Evolutionary conservation across 805 yeast genomes (phyloP), one percentile per base, ranked within the genome.

Genomic region (Wickerhamiella musiphila): DNA sequence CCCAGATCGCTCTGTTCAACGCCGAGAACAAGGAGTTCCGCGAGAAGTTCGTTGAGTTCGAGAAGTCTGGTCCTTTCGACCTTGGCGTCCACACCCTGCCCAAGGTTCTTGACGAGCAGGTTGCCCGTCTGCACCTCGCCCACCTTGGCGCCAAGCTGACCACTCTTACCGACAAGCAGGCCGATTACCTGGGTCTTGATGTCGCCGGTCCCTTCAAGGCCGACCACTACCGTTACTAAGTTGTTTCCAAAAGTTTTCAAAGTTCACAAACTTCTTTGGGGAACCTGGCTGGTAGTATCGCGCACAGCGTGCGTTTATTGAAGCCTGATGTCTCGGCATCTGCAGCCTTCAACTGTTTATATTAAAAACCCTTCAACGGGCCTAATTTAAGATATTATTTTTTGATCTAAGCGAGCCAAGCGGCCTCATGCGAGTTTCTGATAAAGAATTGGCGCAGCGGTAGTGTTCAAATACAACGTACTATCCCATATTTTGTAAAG

Each of bases 61-160:
- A 79, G 58, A 79, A 78, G 69, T 70, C 90, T 47, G 94, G 92
- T 57, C 77, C 84, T 53, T 90, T 83, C 65, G 71, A 68, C 45
- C 63, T 78, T 47, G 94, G 93, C 61, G 98, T 86, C 47, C 94
- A 86, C 66, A 75, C 78, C 54, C 70, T 86, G 58, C 98, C 98
- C 70, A 86, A 86, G 78, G 73, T 86, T 54, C 73, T 86, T 65
- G 98, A 86, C 63, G 98, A 86, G 74, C 79, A 93, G 51, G 98
- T 86, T 51, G 98, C 98, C 51, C 79, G 78, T 60, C 77, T 83
- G 61, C 98, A 86, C 68, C 76, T 86, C 65, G 81, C 64, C 58
- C 93, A 90, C 68, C 73, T 86, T 57, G 93, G 90, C 61, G 96
- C 74, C 51, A 73, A 69, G 60, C 75, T 86, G 58, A 68, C 93